Base-by-base conservation (phyloP, 352 stramenopile species). In the Sclerospora graminicola region DNA sequence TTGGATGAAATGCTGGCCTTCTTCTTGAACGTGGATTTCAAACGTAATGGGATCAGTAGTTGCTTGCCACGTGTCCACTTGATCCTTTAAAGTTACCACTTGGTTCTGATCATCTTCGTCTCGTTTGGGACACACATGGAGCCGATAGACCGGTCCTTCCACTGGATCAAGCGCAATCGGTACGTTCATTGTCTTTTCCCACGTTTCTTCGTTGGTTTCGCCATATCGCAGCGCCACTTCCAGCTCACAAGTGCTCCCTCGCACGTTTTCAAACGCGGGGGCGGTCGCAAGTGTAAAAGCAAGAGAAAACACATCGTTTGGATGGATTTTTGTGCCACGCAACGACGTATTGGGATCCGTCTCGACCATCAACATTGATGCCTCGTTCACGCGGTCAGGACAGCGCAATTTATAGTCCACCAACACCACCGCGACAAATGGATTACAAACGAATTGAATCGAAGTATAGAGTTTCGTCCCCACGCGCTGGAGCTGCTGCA, bases 31-130 rank as follows among this genome's bases (percentile, higher is more conserved):
- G 0, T 50, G 45, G 2, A 88, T 43, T 8, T 49, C 26, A 41
- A 88, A 88, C 1, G 52, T 57, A 19, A 83, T 49, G 32, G 78
- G 59, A 0, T 88, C 69, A 6, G 38, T n/a, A n/a, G n/a, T n/a
- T n/a, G 61, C 1, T 47, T 31, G 30, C n/a, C 40, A 43, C n/a
- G 54, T 36, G 21, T 66, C 58, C 19, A 46, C 16, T 8, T 44
- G 28, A 15, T 59, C 39, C 2, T 29, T 33, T 29, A 26, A 32
- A 28, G 39, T 36, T 13, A 34, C 21, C 21, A 7, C 21, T 3
- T 26, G 21, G 21, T n/a, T 32, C 2, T 48, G 28, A 4, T 18
- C 8, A 1, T 45, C 14, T 19, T 54, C 37, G n/a, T 57, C 15
- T 3, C 19, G 35, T 48, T 54, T 29, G 1, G 64, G 61, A 2